These are phyloP conservation scores for Myxozyma sirexii DNA, from an alignment of 805 yeast genomes.

Conservation along the genomic window DNA sequence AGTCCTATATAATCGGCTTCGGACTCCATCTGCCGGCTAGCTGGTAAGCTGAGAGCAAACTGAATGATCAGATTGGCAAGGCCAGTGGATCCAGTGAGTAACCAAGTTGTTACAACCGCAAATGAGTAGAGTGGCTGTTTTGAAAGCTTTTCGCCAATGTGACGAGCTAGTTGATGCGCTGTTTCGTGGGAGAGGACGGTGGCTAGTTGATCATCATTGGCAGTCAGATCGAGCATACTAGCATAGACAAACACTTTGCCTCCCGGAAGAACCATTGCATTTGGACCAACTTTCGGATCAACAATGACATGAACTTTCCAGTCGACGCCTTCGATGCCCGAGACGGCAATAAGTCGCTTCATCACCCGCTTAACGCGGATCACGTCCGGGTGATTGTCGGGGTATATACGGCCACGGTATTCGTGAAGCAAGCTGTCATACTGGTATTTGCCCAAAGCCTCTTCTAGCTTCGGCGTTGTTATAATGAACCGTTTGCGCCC, in stretches of 20 bases:
- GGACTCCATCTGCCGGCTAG: conserved; percentile 89
- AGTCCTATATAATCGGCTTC: conserved; percentile 96
- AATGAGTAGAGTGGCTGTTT: conserved; percentile 70
- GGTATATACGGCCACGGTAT: conserved; percentile 57
- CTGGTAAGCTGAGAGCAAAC: conserved; percentile 71
- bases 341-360: conserved; percentile 55
- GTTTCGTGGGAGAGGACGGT: conserved; percentile 92
- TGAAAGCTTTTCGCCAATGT: conserved; percentile 80
- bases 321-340: conserved; percentile 42
- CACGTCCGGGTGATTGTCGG: conserved; percentile 63
- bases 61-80: conserved; percentile 47
- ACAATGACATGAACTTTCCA: conserved; percentile 86
- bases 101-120: conserved; percentile 55
- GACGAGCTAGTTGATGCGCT: conserved; percentile 93
- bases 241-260: conserved; percentile 92
- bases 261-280: conserved; percentile 94
- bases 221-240: conserved; percentile 74
- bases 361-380: conserved; percentile 62
- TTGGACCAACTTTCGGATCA: conserved; percentile 76
- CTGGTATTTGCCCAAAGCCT: conserved; percentile 23
- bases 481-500: conserved; percentile 31
- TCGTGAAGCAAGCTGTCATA: conserved; percentile 64
- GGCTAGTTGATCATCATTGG: conserved; percentile 89
- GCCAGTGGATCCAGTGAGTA: conserved; percentile 61
- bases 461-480: conserved; percentile 23